Percentiles rank a stretch among this genome's conserved stretches.
These are phyloP conservation scores for Tetracladium setigerum DNA, from an alignment of 495 filamentous ascomycete species.

Conservation along the genomic window DNA sequence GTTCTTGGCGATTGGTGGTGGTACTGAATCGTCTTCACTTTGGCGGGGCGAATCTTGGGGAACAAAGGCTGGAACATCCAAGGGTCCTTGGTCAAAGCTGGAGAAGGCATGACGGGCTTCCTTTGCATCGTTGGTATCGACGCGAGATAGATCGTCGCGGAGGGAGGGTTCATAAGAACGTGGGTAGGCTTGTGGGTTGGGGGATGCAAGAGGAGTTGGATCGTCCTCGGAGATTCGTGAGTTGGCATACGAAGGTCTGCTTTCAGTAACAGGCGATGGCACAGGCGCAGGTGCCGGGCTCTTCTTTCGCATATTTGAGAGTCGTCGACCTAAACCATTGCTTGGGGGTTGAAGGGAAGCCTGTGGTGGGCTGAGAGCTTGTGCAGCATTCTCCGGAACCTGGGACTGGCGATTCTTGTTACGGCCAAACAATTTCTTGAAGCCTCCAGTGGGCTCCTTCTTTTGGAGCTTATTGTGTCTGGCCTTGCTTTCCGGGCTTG, in stretches of 20 bases:
- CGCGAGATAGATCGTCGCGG: conserved; percentile 50
- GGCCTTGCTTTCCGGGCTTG: conserved; percentile 38
- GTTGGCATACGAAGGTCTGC: neutral
- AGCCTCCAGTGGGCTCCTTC: conserved; percentile 37
- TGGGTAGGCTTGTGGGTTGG: conserved; percentile 22
- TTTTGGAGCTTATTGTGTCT: conserved; percentile 47
- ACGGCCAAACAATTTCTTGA: conserved; percentile 58
- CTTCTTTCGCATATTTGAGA: conserved; percentile 19
- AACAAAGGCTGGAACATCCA: conserved; percentile 83
- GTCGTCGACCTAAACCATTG: conserved; percentile 13
- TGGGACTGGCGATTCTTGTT: conserved; percentile 47
- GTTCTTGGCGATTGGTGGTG: conserved; percentile 10
- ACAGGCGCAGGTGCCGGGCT: neutral
- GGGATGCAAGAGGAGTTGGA: conserved; percentile 23
- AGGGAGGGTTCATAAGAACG: conserved; percentile 41
- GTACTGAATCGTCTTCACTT: conserved; percentile 36
- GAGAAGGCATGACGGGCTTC: conserved; percentile 67
- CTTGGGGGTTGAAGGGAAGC: conserved; percentile 2
- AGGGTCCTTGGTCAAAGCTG: conserved; percentile 83
- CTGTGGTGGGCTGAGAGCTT: conserved; percentile 25
- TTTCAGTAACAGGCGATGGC: conserved; percentile 2
- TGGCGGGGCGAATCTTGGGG: conserved; percentile 55
- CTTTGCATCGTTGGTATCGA: conserved; percentile 56
- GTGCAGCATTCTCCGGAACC: conserved; percentile 38
- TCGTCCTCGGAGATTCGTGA: conserved; percentile 18